These are phyloP conservation scores for Botrytis tulipae DNA, from an alignment of 2,329 filamentous ascomycete species.

Conservation along the genomic window DNA sequence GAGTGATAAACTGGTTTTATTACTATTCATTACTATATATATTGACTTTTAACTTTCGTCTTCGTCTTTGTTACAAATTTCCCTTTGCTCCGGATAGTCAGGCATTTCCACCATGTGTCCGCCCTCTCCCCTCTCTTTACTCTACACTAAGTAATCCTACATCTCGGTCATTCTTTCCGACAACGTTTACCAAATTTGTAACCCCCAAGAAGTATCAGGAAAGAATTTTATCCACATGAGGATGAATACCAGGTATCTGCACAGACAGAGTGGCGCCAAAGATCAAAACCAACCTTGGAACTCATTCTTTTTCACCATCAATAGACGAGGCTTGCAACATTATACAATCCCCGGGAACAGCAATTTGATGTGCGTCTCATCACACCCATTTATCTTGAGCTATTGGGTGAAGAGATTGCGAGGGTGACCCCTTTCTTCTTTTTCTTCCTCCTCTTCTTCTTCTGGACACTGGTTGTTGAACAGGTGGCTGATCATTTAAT, in stretches of 20 bases:
- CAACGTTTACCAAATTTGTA: neutral
- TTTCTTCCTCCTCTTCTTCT: neutral
- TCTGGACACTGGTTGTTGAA: neutral
- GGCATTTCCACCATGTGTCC: neutral
- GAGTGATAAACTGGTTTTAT: neutral
- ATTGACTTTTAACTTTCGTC: neutral
- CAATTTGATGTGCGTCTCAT: conserved; percentile 11
- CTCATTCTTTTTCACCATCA: conserved; percentile 3
- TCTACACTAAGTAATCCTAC: neutral
- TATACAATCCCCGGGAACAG: neutral
- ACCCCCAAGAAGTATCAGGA: neutral
- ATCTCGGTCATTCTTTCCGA: neutral
- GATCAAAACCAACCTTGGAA: neutral
- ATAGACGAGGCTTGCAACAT: neutral
- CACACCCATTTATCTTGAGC: neutral
- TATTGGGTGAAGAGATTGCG: neutral
- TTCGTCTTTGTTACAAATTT: neutral
- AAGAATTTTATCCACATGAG: neutral
- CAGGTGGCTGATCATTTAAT: neutral
- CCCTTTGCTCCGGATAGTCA: neutral
- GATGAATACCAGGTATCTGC: neutral
- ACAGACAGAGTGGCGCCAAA: conserved; percentile 1
- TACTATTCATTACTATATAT: neutral
- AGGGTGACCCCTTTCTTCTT: neutral
- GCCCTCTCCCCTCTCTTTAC: neutral